Conservation (phyloP, 805 yeast genomes). For the Pichia gijzeniarum region DNA sequence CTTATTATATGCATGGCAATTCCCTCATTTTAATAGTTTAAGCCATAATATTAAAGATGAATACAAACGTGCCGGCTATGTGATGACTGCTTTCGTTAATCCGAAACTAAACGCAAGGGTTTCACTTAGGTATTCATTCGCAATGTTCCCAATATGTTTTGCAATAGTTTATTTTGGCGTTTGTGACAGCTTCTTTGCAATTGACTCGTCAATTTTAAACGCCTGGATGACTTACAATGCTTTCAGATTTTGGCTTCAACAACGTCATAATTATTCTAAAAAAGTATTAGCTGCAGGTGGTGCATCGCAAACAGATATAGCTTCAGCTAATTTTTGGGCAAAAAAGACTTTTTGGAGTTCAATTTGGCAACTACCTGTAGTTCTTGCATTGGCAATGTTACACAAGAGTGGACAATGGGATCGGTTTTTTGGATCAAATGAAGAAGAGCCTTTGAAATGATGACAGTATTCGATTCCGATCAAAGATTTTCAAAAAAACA, state of each 20-base stretch:
- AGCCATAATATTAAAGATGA: conserved; percentile 85
- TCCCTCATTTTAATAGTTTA: conserved; percentile 93
- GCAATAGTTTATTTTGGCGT: conserved; percentile 73
- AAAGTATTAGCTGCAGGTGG: conserved; percentile 30
- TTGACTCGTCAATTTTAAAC: conserved; percentile 80
- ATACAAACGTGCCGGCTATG: conserved; percentile 88
- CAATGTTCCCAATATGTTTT: conserved; percentile 90
- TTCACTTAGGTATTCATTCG: conserved; percentile 79
- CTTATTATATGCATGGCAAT: conserved; percentile 93
- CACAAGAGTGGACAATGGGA: conserved; percentile 97
- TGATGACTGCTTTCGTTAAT: conserved; percentile 93
- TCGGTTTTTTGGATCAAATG: conserved; percentile 37
- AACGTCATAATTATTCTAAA: conserved; percentile 48
- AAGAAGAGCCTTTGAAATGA: conserved; percentile 15
- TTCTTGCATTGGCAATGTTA: conserved; percentile 83
- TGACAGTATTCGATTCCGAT: neutral
- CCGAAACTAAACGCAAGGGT: conserved; percentile 92
- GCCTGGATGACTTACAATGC: conserved; percentile 83
- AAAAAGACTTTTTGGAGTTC: conserved; percentile 89
- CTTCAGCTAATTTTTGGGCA: conserved; percentile 62
- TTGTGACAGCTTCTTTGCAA: conserved; percentile 71
- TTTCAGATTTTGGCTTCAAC: conserved; percentile 80
- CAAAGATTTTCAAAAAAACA: neutral
- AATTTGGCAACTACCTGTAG: conserved; percentile 89
- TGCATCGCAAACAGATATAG: conserved; percentile 50